Evolutionary conservation across 495 filamentous ascomycete species (phyloP), one percentile per base, ranked within the genome.

Genomic region (Apiosordaria backusii): DNA sequence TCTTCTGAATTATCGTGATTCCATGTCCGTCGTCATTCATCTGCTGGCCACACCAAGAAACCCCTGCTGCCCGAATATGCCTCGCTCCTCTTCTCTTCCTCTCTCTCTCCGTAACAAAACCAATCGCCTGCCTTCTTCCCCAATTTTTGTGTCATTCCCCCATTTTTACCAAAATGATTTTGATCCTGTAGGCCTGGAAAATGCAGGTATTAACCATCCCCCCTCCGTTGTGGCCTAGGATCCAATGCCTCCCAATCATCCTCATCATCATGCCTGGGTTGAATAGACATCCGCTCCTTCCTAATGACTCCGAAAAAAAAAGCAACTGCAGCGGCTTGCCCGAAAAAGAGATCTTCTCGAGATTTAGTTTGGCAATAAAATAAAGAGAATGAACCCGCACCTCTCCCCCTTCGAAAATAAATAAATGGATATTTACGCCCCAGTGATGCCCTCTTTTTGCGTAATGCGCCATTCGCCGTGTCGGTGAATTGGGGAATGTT

Each of bases 381-480:
- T 60, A 64, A 52, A 6, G 27, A 61, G 27, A 52, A 66, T 6
- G 25, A 45, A 45, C 58, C 35, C 60, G 65, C 24, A 40, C 16
- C 24, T 26, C 59, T 59, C 27, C 62, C 64, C 50, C 22, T 45
- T n/a, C 19, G 23, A 53, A 19, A 57, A 9, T 22, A 54, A 65
- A 66, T 53, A 67, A 65, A 62, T 50, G 66, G 62, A 71, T 73
- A 68, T 71, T 68, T 75, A 64, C 69, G 71, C 71, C 73, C 68
- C 68, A 71, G 61, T 74, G 66, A 75, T 75, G 71, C 74, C 71
- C 67, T 75, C 68, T 75, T 55, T 75, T 74, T 70, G 65, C 57
- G 70, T 71, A 67, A 72, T 76, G 68, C 74, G 74, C 74, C 74
- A 71, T 76, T 75, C 74, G 71, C 74, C 72, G 65, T 62, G 40